Percentiles rank a stretch among this genome's conserved stretches.
phyloP scores from a whole-genome alignment of 2,329 filamentous ascomycete genomes.

The Aspergillus sp. region DNA sequence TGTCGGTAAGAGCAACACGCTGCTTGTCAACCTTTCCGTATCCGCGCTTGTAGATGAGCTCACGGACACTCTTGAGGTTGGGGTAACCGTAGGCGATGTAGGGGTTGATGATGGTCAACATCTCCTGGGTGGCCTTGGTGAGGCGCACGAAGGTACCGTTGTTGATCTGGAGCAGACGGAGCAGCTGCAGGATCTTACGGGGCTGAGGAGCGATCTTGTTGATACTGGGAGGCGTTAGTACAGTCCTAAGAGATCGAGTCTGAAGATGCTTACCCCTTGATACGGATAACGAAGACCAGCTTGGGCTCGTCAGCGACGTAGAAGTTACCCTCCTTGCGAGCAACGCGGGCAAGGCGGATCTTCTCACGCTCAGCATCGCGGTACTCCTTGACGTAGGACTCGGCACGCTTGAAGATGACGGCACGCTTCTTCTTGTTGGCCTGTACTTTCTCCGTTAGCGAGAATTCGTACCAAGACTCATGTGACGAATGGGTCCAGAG shows the following conservation, averaged over 20 bases:
- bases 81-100: conserved; percentile 99
- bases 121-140: conserved; percentile 96
- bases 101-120: conserved; percentile 97
- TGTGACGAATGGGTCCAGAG: conserved; percentile 8
- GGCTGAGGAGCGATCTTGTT: conserved; percentile 99
- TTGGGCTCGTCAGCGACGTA: conserved; percentile 94
- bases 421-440: conserved; percentile 98
- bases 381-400: conserved; percentile 99
- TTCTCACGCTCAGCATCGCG: conserved; percentile 97
- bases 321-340: conserved; percentile 89
- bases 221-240: conserved; percentile 63
- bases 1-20: conserved; percentile 93
- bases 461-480: conserved; percentile 11
- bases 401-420: conserved; percentile 99
- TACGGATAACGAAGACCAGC: conserved; percentile 96
- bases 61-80: conserved; percentile 98
- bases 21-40: conserved; percentile 99
- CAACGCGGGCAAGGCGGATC: conserved; percentile 83
- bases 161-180: conserved; percentile 99
- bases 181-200: conserved; percentile 99
- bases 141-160: conserved; percentile 97
- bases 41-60: conserved; percentile 99
- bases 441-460: conserved; percentile 50
- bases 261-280: too few species aligned
- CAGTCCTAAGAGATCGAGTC: too few species aligned